Percentiles rank a stretch among this genome's conserved stretches.
phyloP scores from a whole-genome alignment of 2,329 filamentous ascomycete genomes.

The Trematosphaeria pertusa region DNA sequence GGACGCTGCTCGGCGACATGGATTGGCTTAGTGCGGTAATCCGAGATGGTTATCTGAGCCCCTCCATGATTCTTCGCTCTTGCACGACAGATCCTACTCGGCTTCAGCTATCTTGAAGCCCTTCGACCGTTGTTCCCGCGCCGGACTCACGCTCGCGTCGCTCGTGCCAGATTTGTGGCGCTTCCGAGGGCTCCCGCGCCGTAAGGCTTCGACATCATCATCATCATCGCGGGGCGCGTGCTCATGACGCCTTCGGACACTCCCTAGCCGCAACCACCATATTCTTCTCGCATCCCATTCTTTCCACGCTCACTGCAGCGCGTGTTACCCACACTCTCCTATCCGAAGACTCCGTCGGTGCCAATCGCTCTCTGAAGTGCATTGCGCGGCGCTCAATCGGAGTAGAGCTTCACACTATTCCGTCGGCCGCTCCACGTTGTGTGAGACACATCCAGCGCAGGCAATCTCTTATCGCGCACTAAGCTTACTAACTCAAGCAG shows the following conservation, averaged over 20 bases:
- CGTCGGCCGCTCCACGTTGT: conserved; percentile 2
- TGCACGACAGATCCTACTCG: no score
- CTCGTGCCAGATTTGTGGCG: no score
- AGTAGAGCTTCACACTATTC: conserved; percentile 2
- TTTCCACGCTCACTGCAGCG: conserved; percentile 2
- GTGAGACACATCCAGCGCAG: conserved; percentile 14
- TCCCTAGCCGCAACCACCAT: conserved; percentile 10
- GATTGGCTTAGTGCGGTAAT: no score
- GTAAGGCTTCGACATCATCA: background rate
- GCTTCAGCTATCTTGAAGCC: no score
- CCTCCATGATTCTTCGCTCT: no score
- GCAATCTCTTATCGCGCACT: conserved; percentile 12
- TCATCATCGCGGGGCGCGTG: conserved; percentile 5
- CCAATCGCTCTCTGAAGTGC: background rate
- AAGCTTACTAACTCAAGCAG: no score
- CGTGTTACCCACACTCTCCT: conserved; percentile 1
- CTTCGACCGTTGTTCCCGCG: no score
- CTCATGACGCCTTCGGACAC: conserved; percentile 29
- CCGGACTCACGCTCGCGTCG: no score
- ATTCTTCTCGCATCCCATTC: background rate
- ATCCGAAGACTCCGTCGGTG: background rate
- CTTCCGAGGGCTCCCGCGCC: no score
- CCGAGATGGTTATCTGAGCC: no score
- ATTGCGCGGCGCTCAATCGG: background rate
- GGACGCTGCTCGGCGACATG: no score